Evolutionary conservation across 2,329 filamentous ascomycete species (phyloP), one percentile per base, ranked within the genome.

Genomic region (Ascochyta clinopodiicola): DNA sequence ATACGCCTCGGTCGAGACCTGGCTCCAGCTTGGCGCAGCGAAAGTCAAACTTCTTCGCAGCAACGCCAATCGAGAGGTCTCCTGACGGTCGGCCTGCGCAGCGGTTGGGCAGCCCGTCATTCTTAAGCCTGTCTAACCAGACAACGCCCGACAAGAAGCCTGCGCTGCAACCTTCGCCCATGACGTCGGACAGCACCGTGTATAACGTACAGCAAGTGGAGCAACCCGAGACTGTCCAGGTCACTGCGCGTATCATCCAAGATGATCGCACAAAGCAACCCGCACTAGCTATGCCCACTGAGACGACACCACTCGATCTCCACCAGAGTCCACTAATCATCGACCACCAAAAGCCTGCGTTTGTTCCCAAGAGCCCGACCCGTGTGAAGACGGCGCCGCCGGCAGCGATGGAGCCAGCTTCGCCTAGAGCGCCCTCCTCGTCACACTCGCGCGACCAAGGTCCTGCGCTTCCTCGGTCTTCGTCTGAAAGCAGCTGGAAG

Each of bases 221-320:
- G 40, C 78, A 78, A 56, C 84, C 88, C 5, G 91, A 93, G 67
- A 93, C 91, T 0, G 86, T 96, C n/a, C 93, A 92, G 40, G 92
- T 96, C 10, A 95, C 90, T 17, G 91, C 93, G 44, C 86, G 88
- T 46, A 96, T 96, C 60, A 80, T 96, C 34, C 86, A 91, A 43
- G 89, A 90, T 61, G 79, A 83, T 10, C 68, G 63, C 32, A 63
- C 61, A 21, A 67, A 63, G 56, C 68, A 68, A 52, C 71, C 70
- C 17, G 62, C 65, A n/a, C 52, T 75, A 32, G 64, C 64, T 2
- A 73, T 73, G 72, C 74, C 70, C 17, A 73, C 52, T 82, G 89
- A 64, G 85, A 86, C 63, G 77, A 83, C 44, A 12, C 69, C 73
- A n/a, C 59, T 81, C 35, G 80, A 81, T 62, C 71, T 84, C 56